Conservation (phyloP, 148 eudicot species). For the Mesembryanthemum crystallinum region DNA sequence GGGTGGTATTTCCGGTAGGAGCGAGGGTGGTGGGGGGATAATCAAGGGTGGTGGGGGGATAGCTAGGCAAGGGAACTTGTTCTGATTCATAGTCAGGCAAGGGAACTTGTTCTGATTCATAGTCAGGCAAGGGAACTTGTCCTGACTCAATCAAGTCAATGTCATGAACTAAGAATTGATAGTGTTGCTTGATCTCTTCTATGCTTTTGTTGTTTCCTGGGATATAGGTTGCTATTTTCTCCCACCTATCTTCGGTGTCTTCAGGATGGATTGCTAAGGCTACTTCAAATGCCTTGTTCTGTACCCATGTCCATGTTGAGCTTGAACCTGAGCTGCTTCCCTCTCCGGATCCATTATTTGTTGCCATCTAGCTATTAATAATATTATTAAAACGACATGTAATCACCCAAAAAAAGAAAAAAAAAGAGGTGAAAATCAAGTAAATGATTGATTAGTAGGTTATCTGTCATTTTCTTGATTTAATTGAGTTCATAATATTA, state of each 20-base stretch:
- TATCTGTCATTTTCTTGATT: neutral
- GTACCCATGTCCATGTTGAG: conserved; percentile 42
- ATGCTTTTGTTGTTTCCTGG: conserved; percentile 44
- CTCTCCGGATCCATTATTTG: conserved; percentile 4
- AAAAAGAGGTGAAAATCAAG: neutral
- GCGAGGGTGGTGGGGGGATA: too few relatives aligned
- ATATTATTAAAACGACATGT: neutral
- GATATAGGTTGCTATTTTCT: conserved; percentile 38
- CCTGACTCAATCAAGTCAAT: conserved; percentile 39
- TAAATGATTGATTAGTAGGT: neutral
- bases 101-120: too few relatives aligned
- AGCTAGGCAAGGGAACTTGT: too few relatives aligned
- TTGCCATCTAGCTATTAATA: conserved; percentile 23
- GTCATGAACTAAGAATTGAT: conserved; percentile 32
- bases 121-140: conserved; percentile 35
- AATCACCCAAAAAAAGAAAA: neutral
- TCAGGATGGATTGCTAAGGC: conserved; percentile 35
- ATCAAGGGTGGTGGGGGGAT: too few relatives aligned
- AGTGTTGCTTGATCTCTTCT: conserved; percentile 37
- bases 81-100: too few relatives aligned
- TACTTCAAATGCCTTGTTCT: conserved; percentile 51
- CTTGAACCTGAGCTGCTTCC: conserved; percentile 10
- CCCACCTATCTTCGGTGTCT: conserved; percentile 31
- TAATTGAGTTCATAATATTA: too few relatives aligned
- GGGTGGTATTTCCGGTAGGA: too few relatives aligned